These are phyloP conservation scores for Exophiala lecanii-corni DNA, from an alignment of 2,329 filamentous ascomycete genomes.

Conservation along the genomic window DNA sequence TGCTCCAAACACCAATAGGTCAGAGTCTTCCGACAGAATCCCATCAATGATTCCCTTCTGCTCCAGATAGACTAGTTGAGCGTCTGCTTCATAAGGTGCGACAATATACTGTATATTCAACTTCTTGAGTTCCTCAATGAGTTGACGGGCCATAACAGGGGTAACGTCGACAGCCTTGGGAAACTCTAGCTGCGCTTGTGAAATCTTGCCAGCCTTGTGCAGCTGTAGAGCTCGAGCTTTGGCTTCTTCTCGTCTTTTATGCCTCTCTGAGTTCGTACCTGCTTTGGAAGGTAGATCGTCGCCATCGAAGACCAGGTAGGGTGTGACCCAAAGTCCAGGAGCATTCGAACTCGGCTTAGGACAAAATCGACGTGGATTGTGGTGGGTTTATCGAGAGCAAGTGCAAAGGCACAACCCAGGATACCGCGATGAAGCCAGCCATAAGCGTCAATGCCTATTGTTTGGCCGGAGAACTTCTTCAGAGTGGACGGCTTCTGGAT, in stretches of 20 bases:
- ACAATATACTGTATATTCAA: constrained; percentile 80
- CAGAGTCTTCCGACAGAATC: constrained; percentile 93
- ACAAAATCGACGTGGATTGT: constrained; percentile 88
- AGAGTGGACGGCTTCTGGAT: constrained; percentile 86
- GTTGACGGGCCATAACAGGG: constrained; percentile 84
- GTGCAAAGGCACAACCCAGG: constrained; percentile 81
- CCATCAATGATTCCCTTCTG: constrained; percentile 76
- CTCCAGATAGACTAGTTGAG: constrained; percentile 94
- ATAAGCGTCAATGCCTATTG: constrained; percentile 92
- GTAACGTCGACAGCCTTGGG: constrained; percentile 96
- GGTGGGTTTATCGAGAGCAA: constrained; percentile 83
- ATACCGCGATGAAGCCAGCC: constrained; percentile 96
- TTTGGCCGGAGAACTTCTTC: constrained; percentile 82
- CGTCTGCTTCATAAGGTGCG: constrained; percentile 93
- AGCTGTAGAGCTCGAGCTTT: constrained; percentile 72
- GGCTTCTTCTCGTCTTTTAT: constrained; percentile 70
- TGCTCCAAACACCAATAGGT: constrained; percentile 90
- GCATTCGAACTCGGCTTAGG: constrained; percentile 87
- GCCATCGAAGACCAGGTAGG: constrained; percentile 93
- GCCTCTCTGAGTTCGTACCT: constrained; percentile 72
- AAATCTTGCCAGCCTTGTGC: constrained; percentile 71
- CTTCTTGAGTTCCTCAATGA: constrained; percentile 88
- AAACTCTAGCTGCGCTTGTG: constrained; percentile 77
- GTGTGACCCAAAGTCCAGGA: constrained; percentile 91
- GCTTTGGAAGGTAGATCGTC: constrained; percentile 93